A percentile compares a stretch with the other conserved stretches of the same genome.
These are phyloP conservation scores for Nannochloropsis oceanica DNA, from an alignment of 108 stramenopile species.

Conservation along the genomic window DNA sequence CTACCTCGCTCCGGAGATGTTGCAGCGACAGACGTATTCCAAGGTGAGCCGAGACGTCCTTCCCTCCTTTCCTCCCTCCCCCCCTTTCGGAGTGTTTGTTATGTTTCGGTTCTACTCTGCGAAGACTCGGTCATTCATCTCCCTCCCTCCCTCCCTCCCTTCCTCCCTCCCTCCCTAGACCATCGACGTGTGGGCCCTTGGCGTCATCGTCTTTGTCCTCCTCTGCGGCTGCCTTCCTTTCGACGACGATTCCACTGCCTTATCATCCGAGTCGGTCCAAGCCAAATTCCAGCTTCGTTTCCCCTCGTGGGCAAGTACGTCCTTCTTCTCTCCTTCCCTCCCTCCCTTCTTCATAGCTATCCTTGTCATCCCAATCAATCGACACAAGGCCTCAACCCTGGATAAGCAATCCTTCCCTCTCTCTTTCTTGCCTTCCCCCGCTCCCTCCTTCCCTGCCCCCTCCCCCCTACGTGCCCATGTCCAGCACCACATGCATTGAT, in stretches of 20 bases:
- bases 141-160: background rate
- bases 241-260: slow-evolving; percentile 71
- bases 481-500: too few relatives aligned
- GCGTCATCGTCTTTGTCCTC: slow-evolving; percentile 39
- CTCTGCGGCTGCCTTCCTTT: slow-evolving; percentile 88
- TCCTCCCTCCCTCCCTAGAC: background rate
- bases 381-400: too few relatives aligned
- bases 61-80: too few relatives aligned
- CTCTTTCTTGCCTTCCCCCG: background rate
- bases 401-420: background rate
- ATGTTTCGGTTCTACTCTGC: too few relatives aligned
- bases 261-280: slow-evolving; percentile 51
- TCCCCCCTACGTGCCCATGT: background rate
- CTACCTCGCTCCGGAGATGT: slow-evolving; percentile 90
- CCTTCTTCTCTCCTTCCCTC: background rate
- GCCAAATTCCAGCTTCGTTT: slow-evolving; percentile 73
- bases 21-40: slow-evolving; percentile 69
- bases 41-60: background rate
- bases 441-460: background rate
- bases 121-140: background rate
- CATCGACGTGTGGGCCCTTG: slow-evolving; percentile 38
- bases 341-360: background rate
- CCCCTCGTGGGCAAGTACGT: slow-evolving; percentile 63
- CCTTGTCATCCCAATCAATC: background rate
- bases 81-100: background rate